phyloP scores from a whole-genome alignment of 192 early-diverging fungal genomes.

The Entomortierella lignicola region DNA sequence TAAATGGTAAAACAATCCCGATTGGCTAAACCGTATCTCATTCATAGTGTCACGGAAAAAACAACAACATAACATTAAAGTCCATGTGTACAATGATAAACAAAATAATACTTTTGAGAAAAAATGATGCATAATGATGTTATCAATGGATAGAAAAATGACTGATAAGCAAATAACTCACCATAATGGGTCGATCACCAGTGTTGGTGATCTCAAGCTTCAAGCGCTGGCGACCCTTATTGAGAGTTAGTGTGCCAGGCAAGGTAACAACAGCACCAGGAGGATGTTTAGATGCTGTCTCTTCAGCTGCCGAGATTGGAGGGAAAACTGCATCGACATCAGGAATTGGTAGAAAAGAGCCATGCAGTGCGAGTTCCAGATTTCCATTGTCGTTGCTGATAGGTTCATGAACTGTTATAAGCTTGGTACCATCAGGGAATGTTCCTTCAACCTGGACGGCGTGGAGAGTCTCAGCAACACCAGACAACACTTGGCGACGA shows the following conservation, averaged over 20 bases:
- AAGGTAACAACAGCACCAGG: constrained; percentile 78
- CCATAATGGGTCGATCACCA: constrained; percentile 95
- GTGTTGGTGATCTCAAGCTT: constrained; percentile 87
- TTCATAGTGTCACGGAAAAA: background rate
- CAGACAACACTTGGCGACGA: constrained; percentile 81
- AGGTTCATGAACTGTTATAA: constrained; percentile 94
- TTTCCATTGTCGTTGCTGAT: constrained; percentile 88
- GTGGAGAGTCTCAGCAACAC: constrained; percentile 74
- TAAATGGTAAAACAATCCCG: background rate
- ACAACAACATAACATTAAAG: background rate
- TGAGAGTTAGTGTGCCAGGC: constrained; percentile 78
- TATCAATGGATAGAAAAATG: background rate
- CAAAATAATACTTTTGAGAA: too few species aligned
- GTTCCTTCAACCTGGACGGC: constrained; percentile 94
- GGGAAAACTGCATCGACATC: constrained; percentile 64
- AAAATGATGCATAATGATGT: too few species aligned
- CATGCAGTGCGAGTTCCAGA: constrained; percentile 86
- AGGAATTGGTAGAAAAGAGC: constrained; percentile 86
- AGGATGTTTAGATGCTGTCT: constrained; percentile 25
- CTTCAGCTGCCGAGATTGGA: constrained; percentile 47
- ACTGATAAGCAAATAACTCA: constrained; percentile 22
- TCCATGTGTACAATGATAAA: too few species aligned
- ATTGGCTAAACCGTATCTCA: background rate
- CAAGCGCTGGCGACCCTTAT: constrained; percentile 77
- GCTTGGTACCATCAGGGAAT: constrained; percentile 94